Conservation (phyloP, 2,329 filamentous ascomycete species). For the Neurospora crassa region DNA sequence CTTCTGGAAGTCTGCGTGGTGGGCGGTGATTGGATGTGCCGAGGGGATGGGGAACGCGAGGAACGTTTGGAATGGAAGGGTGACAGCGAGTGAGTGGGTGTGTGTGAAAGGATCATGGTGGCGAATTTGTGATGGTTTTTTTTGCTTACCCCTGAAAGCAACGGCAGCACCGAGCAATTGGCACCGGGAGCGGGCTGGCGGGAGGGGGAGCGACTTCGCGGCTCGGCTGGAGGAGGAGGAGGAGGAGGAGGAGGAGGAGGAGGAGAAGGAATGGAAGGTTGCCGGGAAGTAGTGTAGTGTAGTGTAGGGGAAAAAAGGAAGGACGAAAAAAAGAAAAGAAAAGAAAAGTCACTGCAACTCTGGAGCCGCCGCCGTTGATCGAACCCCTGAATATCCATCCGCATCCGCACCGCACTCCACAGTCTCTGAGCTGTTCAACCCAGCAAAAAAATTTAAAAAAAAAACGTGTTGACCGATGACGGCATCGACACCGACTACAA, state of each 20-base stretch:
- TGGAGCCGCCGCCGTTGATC: not conserved
- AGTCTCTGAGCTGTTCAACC: not conserved
- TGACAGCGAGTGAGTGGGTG: not conserved
- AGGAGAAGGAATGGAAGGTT: not conserved
- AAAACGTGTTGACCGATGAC: not conserved
- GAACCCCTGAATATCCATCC: not conserved
- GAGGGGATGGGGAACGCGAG: not conserved
- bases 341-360: not conserved
- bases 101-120: not conserved
- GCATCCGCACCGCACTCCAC: not conserved
- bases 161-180: not conserved
- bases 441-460: not conserved
- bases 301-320: not conserved
- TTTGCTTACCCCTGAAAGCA: not conserved
- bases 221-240: not conserved
- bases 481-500: not conserved
- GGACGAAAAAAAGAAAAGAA: not conserved
- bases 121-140: not conserved
- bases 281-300: not conserved
- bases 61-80: not conserved
- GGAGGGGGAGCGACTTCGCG: not conserved
- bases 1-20: constrained; percentile 2
- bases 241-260: too few species aligned
- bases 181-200: not conserved
- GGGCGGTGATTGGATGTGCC: not conserved